phyloP scores from a whole-genome alignment of 805 yeast species.

The Nematodospora valgi region DNA sequence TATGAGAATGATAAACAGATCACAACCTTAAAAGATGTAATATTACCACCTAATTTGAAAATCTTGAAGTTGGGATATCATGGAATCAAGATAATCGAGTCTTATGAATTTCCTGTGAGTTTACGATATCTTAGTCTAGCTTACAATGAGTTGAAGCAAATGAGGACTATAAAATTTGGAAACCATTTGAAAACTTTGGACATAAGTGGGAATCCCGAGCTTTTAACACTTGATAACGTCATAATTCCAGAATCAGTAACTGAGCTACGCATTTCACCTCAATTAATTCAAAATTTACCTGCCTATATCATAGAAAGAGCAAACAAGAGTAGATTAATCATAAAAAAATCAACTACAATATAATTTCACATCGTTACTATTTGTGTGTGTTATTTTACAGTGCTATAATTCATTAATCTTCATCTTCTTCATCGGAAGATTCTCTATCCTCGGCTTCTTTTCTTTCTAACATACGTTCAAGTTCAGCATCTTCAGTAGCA shows the following conservation, averaged over 20 bases:
- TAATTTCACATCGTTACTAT: not conserved
- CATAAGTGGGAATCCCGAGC: slow-evolving; percentile 41
- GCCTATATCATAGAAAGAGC: slow-evolving; percentile 37
- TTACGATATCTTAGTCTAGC: slow-evolving; percentile 31
- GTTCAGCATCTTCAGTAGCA: slow-evolving; percentile 96
- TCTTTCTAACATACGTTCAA: slow-evolving; percentile 91
- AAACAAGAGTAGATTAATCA: slow-evolving; percentile 28
- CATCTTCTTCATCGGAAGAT: slow-evolving; percentile 79
- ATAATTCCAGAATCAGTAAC: slow-evolving; percentile 34
- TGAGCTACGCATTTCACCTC: slow-evolving; percentile 35
- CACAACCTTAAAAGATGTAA: slow-evolving; percentile 39
- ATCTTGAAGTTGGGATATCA: slow-evolving; percentile 38
- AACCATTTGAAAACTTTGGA: slow-evolving; percentile 30
- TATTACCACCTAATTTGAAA: slow-evolving; percentile 32
- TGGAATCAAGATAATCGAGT: slow-evolving; percentile 35
- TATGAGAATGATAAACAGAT: slow-evolving; percentile 42
- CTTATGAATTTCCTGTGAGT: slow-evolving; percentile 35
- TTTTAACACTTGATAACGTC: slow-evolving; percentile 34
- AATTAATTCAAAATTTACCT: slow-evolving; percentile 33
- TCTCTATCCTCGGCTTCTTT: slow-evolving; percentile 86
- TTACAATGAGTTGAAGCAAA: slow-evolving; percentile 36
- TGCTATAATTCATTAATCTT: slow-evolving; percentile 13
- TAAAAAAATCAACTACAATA: slow-evolving; percentile 13
- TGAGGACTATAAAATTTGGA: slow-evolving; percentile 37
- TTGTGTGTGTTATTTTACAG: slow-evolving; percentile 3